These are phyloP conservation scores for Thermomucor indicae-seudaticae DNA, from an alignment of 371 early-diverging fungal genomes.

Conservation along the genomic window DNA sequence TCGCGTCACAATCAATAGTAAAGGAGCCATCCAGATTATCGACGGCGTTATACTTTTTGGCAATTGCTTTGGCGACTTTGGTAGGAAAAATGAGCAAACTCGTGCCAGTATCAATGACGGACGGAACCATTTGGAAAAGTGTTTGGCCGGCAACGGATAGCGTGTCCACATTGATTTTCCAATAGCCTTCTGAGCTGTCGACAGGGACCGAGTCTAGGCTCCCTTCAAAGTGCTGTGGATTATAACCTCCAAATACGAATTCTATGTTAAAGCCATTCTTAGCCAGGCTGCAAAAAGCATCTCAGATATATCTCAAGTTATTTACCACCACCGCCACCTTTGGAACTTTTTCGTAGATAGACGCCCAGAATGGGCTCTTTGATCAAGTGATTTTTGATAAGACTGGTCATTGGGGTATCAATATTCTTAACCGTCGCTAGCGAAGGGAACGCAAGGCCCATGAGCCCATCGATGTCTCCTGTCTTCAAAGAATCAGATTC, in stretches of 20 bases:
- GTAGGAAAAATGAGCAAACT: conserved; percentile 18
- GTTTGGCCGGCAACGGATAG: neutral
- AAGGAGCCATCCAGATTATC: conserved; percentile 24
- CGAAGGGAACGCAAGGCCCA: conserved; percentile 37
- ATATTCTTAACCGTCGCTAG: conserved; percentile 27
- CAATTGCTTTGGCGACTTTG: conserved; percentile 14
- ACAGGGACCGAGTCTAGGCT: conserved; percentile 17
- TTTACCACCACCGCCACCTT: conserved; percentile 30
- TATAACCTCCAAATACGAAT: conserved; percentile 30
- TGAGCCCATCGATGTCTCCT: conserved; percentile 31
- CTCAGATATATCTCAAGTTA: neutral
- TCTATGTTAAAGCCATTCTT: conserved; percentile 8
- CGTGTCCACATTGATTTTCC: conserved; percentile 3
- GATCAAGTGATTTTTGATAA: conserved; percentile 15
- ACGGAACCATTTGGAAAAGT: conserved; percentile 6
- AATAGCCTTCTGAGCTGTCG: conserved; percentile 11
- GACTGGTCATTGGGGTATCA: conserved; percentile 27
- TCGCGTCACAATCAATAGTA: conserved; percentile 18
- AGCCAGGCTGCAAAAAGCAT: neutral
- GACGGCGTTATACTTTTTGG: conserved; percentile 13
- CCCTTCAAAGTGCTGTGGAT: conserved; percentile 15
- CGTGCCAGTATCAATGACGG: conserved; percentile 60
- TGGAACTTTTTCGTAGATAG: conserved; percentile 17
- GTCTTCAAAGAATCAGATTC: conserved; percentile 25
- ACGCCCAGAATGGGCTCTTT: conserved; percentile 23